Evolutionary conservation across 139 green algal species (phyloP).

Genomic region (Micractinium conductrix): DNA sequence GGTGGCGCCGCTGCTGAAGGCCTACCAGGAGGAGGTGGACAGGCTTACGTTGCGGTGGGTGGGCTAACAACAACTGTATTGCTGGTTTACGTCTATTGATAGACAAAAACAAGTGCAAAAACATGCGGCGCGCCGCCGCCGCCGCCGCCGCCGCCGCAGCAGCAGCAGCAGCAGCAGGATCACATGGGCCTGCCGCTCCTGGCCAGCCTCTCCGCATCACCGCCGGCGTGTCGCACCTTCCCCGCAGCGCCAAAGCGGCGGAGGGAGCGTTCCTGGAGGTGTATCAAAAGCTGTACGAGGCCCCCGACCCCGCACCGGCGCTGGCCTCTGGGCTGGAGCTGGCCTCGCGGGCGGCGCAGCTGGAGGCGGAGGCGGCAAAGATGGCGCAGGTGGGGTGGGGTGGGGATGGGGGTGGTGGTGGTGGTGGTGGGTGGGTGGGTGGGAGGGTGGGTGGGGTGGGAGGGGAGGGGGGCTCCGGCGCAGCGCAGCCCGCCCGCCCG

Average conservation of each 20-base stretch:
- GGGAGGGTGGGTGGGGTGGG: too few species aligned
- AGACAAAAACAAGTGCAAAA: too few species aligned
- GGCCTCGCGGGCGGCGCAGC: conserved; percentile 54
- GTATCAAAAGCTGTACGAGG: conserved; percentile 94
- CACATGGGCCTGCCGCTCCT: too few species aligned
- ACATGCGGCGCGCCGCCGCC: too few species aligned
- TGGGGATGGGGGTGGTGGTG: background rate
- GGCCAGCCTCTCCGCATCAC: background rate
- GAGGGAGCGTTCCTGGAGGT: conserved; percentile 86
- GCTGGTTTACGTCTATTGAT: too few species aligned
- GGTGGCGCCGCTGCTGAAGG: conserved; percentile 80
- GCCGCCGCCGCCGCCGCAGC: too few species aligned
- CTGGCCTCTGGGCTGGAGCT: conserved; percentile 69
- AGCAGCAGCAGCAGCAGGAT: too few species aligned
- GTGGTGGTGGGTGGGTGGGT: background rate
- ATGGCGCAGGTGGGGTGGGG: background rate
- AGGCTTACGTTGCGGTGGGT: conserved; percentile 64
- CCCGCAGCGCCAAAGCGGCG: conserved; percentile 64
- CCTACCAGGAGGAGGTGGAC: conserved; percentile 95
- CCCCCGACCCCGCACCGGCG: conserved; percentile 85
- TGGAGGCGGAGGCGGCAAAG: conserved; percentile 60
- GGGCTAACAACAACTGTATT: background rate
- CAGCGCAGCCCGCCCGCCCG: background rate
- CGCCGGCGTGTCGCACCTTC: background rate
- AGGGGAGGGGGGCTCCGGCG: background rate